These are phyloP conservation scores for Russula compacta DNA, from an alignment of 768 basidiomycete species.

Conservation along the genomic window DNA sequence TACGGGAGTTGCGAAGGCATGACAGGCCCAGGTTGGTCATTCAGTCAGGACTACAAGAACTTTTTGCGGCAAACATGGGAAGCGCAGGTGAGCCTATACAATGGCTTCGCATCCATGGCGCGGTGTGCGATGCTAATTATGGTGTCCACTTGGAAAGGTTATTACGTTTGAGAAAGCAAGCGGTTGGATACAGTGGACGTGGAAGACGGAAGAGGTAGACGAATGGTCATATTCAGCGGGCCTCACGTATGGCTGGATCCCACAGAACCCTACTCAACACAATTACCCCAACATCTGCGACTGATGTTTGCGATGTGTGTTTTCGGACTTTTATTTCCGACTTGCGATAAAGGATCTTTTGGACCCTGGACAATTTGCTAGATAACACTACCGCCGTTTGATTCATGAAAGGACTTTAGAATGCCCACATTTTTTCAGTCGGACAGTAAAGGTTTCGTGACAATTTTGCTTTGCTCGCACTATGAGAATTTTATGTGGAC, in stretches of 20 bases:
- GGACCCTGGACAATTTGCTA: background rate
- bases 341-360: background rate
- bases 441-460: background rate
- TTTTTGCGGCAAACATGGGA: slow-evolving; percentile 81
- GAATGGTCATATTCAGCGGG: slow-evolving; percentile 90
- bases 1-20: slow-evolving; percentile 68
- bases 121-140: background rate
- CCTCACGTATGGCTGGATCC: slow-evolving; percentile 77
- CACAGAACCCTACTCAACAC: slow-evolving; percentile 41
- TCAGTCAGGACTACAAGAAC: slow-evolving; percentile 69
- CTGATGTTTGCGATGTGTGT: background rate
- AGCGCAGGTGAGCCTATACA: slow-evolving; percentile 45
- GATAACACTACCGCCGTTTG: background rate
- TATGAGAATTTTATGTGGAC: background rate
- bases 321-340: background rate
- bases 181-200: slow-evolving; percentile 79
- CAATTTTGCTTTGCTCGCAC: background rate
- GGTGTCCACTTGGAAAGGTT: slow-evolving; percentile 16
- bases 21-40: slow-evolving; percentile 64
- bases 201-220: slow-evolving; percentile 76
- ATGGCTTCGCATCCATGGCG: too few species aligned
- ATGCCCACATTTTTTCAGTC: background rate
- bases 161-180: slow-evolving; percentile 56
- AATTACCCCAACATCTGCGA: slow-evolving; percentile 58
- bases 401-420: background rate